Conservation (phyloP, 1,284 basidiomycete genomes). For the Takashimella koratensis region DNA sequence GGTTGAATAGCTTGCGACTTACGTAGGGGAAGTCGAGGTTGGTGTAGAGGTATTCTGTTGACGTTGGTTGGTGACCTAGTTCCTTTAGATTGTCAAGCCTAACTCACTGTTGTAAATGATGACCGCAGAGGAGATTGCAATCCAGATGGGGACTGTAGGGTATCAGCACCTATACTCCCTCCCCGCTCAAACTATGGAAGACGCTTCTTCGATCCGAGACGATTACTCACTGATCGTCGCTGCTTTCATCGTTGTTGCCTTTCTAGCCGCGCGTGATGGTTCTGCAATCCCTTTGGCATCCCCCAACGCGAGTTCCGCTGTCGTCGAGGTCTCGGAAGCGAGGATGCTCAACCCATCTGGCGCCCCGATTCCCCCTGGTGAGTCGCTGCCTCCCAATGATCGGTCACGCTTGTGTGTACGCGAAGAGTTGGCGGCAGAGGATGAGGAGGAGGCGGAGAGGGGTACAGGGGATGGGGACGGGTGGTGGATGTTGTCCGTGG, state of each 20-base stretch:
- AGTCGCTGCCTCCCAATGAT: background rate
- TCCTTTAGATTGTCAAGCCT: background rate
- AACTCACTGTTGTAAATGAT: constrained; percentile 84
- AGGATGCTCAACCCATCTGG: background rate
- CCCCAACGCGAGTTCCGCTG: background rate
- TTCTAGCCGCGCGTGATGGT: background rate
- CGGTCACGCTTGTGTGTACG: background rate
- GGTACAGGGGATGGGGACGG: background rate
- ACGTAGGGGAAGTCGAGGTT: constrained; percentile 68
- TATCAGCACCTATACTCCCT: background rate
- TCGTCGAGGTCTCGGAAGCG: background rate
- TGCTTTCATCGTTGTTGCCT: constrained; percentile 1
- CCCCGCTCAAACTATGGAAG: background rate
- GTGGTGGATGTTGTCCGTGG: background rate
- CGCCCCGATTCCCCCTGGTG: background rate
- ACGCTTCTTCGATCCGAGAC: too few species aligned
- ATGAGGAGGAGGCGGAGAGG: background rate
- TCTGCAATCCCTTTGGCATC: background rate
- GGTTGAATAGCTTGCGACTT: constrained; percentile 20
- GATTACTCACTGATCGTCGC: constrained; percentile 19
- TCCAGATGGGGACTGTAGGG: constrained; percentile 55
- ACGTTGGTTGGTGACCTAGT: background rate
- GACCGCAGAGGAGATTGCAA: constrained; percentile 77
- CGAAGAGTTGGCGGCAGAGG: background rate
- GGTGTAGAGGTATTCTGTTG: constrained; percentile 69